Evolutionary conservation across 768 basidiomycete genomes (phyloP).

Genomic region (Pluteus cervinus): DNA sequence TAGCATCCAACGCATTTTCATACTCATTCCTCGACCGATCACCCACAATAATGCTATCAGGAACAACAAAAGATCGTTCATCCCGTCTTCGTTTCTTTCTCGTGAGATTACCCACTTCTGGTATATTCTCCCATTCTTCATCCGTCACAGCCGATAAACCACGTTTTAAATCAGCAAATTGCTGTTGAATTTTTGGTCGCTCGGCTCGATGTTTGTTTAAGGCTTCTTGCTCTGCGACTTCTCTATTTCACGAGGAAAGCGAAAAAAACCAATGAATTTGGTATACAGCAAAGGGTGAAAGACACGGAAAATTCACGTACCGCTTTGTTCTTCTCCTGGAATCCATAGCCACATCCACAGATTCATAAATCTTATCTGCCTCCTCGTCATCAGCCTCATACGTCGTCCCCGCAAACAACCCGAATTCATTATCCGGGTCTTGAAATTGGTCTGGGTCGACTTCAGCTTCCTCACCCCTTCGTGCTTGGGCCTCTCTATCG

Average conservation of each 20-base stretch:
- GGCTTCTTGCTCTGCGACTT: slow-evolving; percentile 70
- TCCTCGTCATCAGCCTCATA: slow-evolving; percentile 98
- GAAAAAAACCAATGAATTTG: slow-evolving; percentile 17
- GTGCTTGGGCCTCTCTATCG: slow-evolving; percentile 86
- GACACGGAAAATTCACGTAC: slow-evolving; percentile 51
- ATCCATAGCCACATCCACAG: slow-evolving; percentile 91
- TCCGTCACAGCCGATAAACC: slow-evolving; percentile 83
- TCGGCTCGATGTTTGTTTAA: slow-evolving; percentile 75
- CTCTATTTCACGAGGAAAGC: slow-evolving; percentile 34
- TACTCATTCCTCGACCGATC: slow-evolving; percentile 71
- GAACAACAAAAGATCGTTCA: slow-evolving; percentile 83
- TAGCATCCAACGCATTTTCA: slow-evolving; percentile 68
- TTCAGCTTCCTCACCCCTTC: slow-evolving; percentile 83
- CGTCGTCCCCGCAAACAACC: slow-evolving; percentile 90
- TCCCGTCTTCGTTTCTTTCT: slow-evolving; percentile 85
- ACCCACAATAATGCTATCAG: slow-evolving; percentile 89
- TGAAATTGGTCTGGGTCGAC: slow-evolving; percentile 89
- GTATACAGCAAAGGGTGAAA: slow-evolving; percentile 20
- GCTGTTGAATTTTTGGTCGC: slow-evolving; percentile 91
- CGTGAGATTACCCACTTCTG: slow-evolving; percentile 94
- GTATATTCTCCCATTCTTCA: slow-evolving; percentile 89
- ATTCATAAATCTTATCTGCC: slow-evolving; percentile 91
- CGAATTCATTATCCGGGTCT: slow-evolving; percentile 97
- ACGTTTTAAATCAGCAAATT: slow-evolving; percentile 93
- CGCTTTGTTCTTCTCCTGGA: slow-evolving; percentile 71